These are phyloP conservation scores for Phaffomyces thermotolerans DNA, from an alignment of 805 yeast species.

Conservation along the genomic window DNA sequence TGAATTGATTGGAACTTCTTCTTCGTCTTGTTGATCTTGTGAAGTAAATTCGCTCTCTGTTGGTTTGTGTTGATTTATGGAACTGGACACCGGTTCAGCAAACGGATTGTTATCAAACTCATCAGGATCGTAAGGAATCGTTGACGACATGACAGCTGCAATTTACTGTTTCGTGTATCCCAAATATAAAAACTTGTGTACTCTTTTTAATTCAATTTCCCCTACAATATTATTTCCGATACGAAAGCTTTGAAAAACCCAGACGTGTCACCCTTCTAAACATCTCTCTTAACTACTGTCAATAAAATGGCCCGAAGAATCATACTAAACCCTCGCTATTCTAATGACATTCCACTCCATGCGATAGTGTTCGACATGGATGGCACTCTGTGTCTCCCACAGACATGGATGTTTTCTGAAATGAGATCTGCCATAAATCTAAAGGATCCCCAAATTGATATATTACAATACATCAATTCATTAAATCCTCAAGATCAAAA, in stretches of 20 bases:
- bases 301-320: slow-evolving; percentile 16
- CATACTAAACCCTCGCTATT: slow-evolving; percentile 17
- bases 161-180: no score
- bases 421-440: slow-evolving; percentile 58
- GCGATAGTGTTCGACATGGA: slow-evolving; percentile 76
- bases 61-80: background rate
- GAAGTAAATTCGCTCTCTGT: slow-evolving; percentile 4
- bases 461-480: slow-evolving; percentile 42
- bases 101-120: slow-evolving; percentile 58
- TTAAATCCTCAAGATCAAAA: slow-evolving; percentile 32
- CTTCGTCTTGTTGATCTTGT: background rate
- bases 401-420: slow-evolving; percentile 47
- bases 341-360: slow-evolving; percentile 28
- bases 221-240: background rate
- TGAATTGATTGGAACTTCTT: background rate
- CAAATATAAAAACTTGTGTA: no score
- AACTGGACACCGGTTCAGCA: slow-evolving; percentile 35
- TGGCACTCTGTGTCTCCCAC: slow-evolving; percentile 66
- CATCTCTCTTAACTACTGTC: no score
- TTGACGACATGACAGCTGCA: slow-evolving; percentile 31
- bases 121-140: slow-evolving; percentile 44
- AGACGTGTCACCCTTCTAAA: background rate
- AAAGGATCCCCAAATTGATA: slow-evolving; percentile 38
- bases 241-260: background rate
- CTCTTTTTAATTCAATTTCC: background rate